Conservation (phyloP, 371 early-diverging fungal species). For the Phascolomyces articulosus region DNA sequence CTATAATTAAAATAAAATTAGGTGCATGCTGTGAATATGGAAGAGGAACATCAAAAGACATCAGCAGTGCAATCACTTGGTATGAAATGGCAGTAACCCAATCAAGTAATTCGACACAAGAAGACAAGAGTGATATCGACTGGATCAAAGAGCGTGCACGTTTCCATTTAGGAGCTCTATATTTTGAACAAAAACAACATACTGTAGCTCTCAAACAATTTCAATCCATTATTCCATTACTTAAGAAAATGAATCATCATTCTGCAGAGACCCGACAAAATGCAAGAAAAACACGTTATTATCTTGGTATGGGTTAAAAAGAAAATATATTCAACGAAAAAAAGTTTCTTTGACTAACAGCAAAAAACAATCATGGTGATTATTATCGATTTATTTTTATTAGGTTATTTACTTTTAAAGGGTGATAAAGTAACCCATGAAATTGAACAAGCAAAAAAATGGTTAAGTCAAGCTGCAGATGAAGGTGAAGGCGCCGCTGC, state of each 20-base stretch:
- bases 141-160: conserved; percentile 35
- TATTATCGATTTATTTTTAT: too few relatives aligned
- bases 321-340: not conserved
- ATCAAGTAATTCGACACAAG: not conserved
- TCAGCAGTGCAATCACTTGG: conserved; percentile 20
- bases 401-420: conserved; percentile 18
- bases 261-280: conserved; percentile 31
- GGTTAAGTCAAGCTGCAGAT: conserved; percentile 17
- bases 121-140: not conserved
- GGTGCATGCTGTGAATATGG: conserved; percentile 24
- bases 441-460: conserved; percentile 11
- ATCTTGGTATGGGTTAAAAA: conserved; percentile 22
- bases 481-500: conserved; percentile 21
- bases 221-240: conserved; percentile 10
- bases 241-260: conserved; percentile 25
- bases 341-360: too few relatives aligned
- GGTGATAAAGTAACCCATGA: not conserved
- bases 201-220: conserved; percentile 15
- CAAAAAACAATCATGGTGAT: too few relatives aligned
- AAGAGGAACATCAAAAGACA: conserved; percentile 11
- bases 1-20: not conserved
- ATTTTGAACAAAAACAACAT: conserved; percentile 21
- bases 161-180: conserved; percentile 24
- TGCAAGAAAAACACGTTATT: conserved; percentile 31
- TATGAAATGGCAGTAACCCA: conserved; percentile 15